These are phyloP conservation scores for Dictyostelium firmibasis DNA, from an alignment of 78 protist species.

Conservation along the genomic window DNA sequence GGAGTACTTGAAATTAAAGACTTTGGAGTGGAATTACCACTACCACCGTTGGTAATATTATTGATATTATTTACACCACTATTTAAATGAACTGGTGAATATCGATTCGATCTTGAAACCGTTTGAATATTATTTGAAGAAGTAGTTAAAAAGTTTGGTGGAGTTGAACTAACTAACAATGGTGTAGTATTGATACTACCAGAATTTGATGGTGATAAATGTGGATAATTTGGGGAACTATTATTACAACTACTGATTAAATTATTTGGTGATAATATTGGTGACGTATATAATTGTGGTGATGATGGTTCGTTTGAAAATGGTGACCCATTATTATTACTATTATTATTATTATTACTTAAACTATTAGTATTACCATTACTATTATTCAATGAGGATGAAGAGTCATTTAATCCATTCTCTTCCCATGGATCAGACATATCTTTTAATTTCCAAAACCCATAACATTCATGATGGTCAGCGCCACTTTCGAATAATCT, in stretches of 20 bases:
- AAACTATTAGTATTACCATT: not conserved
- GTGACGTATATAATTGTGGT: conserved; percentile 14
- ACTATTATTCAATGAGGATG: not conserved
- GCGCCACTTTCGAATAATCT: conserved; percentile 70
- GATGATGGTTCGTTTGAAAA: conserved; percentile 9
- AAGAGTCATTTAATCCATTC: not conserved
- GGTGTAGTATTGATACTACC: not conserved
- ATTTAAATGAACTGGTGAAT: conserved; percentile 2
- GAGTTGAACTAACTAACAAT: not conserved
- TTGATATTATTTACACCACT: not conserved
- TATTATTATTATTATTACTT: not conserved
- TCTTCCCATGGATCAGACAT: conserved; percentile 68
- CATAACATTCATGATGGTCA: conserved; percentile 69
- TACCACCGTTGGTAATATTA: not conserved
- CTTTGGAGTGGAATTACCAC: not conserved
- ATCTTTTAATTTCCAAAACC: conserved; percentile 74
- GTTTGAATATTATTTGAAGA: not conserved
- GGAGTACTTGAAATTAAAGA: not conserved
- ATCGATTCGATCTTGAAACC: not conserved
- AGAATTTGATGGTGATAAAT: not conserved
- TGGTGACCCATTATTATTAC: not conserved
- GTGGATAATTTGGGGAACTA: not conserved
- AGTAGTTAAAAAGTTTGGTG: not conserved
- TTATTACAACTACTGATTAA: not conserved
- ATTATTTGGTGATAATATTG: conserved; percentile 12